Evolutionary conservation across 2,329 filamentous ascomycete species (phyloP), one percentile per base, ranked within the genome.

Genomic region (Scleromitrula shiraiana): DNA sequence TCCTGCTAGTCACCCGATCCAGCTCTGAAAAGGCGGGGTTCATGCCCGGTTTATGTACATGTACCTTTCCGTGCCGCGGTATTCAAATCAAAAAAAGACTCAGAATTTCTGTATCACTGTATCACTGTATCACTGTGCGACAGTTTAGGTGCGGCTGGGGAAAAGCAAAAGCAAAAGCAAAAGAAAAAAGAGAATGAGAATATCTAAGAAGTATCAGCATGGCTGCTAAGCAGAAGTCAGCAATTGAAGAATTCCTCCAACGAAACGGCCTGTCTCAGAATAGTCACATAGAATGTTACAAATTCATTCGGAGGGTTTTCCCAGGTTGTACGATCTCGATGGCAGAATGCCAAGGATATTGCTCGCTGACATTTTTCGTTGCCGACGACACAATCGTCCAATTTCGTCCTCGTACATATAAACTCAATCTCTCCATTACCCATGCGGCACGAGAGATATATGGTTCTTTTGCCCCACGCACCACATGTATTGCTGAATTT

Each of bases 321-420:
- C 63, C 66, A 0, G 52, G 50, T 5, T 42, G 50, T n/a, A 43
- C 55, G 3, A 57, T 70, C 22, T 52, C 55, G 3, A 63, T 68
- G 2, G 63, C 64, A 7, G 55, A 64, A 6, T 64, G 64, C 5
- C 74, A 77, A 53, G 74, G 74, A 15, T 75, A 72, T 52, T 78
- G 74, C 53, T 77, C 74, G 2, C 70, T 75, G 54, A 77, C 74
- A 0, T 51, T 76, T 6, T 59, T 64, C 20, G 60, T 72, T 14
- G 66, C 66, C 8, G 51, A 61, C 4, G 56, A 65, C n/a, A 56
- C 51, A 10, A 59, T 74, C 39, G 53, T 77, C 4, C 75, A 78
- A 57, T 75, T 77, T 51, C 69, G 75, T 2, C 72, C 73, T 6
- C 38, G 53, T 1, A 61, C 57, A 3, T 70, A 75, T 55, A 62